These are phyloP conservation scores for Blakeslea trispora DNA, from an alignment of 371 early-diverging fungal genomes.

Conservation along the genomic window DNA sequence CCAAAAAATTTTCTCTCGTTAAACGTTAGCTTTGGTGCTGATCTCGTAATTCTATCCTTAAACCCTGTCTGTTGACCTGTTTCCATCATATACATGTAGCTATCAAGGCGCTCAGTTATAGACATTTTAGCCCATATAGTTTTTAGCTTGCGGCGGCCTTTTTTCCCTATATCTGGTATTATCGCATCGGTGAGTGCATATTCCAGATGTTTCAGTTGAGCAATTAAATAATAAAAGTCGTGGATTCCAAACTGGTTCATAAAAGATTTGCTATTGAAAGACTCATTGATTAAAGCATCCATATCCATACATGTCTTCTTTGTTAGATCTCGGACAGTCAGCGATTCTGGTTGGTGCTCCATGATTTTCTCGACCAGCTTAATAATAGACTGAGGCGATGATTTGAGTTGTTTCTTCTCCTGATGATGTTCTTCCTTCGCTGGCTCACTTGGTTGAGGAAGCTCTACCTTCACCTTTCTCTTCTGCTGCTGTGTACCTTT, in stretches of 20 bases:
- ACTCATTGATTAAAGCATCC: constrained; percentile 4
- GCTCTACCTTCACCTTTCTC: background rate
- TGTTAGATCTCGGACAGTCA: background rate
- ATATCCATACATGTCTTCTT: constrained; percentile 12
- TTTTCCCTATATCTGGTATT: background rate
- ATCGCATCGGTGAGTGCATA: background rate
- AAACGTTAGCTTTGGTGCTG: no score
- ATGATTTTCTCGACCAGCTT: constrained; percentile 9
- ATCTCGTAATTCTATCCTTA: no score
- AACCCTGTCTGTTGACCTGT: no score
- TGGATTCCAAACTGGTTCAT: background rate
- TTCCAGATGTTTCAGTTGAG: constrained; percentile 9
- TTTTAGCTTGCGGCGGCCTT: background rate
- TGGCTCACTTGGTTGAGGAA: background rate
- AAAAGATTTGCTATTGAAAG: background rate
- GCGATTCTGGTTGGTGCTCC: background rate
- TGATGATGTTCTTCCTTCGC: background rate
- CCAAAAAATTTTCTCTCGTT: no score
- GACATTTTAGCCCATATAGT: background rate
- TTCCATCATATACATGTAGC: no score
- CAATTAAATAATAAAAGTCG: constrained; percentile 12
- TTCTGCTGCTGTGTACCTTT: background rate
- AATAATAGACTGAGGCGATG: background rate
- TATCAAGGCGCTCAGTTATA: no score
- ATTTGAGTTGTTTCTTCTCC: background rate